Evolutionary conservation across 441 rosid genomes (phyloP).

Genomic region (Dalechampia spathulata): DNA sequence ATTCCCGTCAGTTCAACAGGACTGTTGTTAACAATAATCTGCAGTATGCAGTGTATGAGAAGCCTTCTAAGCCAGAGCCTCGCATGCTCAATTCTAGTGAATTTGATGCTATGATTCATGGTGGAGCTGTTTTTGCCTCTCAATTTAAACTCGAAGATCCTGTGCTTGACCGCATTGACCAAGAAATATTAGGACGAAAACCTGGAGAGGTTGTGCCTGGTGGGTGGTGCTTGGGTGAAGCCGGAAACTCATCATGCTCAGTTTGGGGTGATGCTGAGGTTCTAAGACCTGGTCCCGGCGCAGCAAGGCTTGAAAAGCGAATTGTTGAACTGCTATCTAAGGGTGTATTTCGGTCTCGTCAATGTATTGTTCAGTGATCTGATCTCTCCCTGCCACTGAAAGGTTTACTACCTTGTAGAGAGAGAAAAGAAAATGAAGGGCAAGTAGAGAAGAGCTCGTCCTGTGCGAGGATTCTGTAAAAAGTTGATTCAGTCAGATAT

Average conservation of each 20-base stretch:
- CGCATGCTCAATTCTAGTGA: slow-evolving; percentile 44
- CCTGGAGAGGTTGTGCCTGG: slow-evolving; percentile 61
- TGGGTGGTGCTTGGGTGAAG: slow-evolving; percentile 90
- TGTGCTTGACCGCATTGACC: slow-evolving; percentile 66
- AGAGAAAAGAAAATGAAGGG: neutral
- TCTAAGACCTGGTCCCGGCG: slow-evolving; percentile 72
- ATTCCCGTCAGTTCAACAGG: slow-evolving; percentile 49
- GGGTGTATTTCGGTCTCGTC: slow-evolving; percentile 45
- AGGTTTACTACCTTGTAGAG: neutral
- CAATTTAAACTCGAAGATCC: slow-evolving; percentile 40
- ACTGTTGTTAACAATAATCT: slow-evolving; percentile 70
- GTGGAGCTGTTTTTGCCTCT: slow-evolving; percentile 85
- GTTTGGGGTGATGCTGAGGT: slow-evolving; percentile 87
- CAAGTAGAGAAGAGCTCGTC: neutral
- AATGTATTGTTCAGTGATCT: slow-evolving; percentile 51
- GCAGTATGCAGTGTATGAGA: slow-evolving; percentile 41
- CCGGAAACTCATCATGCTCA: slow-evolving; percentile 44
- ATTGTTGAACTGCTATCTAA: slow-evolving; percentile 49
- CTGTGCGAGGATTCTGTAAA: slow-evolving; percentile 7
- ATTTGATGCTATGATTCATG: slow-evolving; percentile 50
- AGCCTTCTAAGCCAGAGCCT: slow-evolving; percentile 29
- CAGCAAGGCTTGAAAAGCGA: slow-evolving; percentile 63
- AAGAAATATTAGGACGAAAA: slow-evolving; percentile 51
- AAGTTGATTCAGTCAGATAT: neutral
- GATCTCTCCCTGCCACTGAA: neutral